Base-by-base conservation (phyloP, 495 filamentous ascomycete genomes). In the Annulohypoxylon stygium region DNA sequence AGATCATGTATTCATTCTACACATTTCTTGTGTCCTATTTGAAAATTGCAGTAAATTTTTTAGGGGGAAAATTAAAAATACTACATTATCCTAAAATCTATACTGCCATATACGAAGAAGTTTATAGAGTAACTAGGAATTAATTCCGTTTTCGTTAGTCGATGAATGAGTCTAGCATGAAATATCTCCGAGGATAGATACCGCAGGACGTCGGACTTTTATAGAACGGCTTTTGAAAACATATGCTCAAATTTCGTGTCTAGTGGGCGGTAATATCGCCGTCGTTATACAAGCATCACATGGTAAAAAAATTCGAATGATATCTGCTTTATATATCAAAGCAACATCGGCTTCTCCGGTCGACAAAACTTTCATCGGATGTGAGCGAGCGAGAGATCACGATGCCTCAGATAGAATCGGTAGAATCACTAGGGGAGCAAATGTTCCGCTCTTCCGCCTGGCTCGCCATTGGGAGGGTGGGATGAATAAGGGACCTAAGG, bases 371-470 rank as follows among this genome's bases (percentile, higher is more conserved):
- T 55, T 16, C n/a, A 39, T 65, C 61, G 50, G 51, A 70, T 51
- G 30, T 57, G 51, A 63, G 37, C 57, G 57, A 51, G 57, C 12
- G 33, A 61, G 34, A 51, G 14, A 30, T 18, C 30, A 58, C 39
- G 41, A 64, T 43, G 33, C 43, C 59, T 39, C 36, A 57, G 3
- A 64, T 23, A 50, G 48, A 10, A 18, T 43, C 9, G 10, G 14
- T 54, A 26, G 23, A 57, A 30, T 39, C 53, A 57, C 30, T 12
- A 30, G 53, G 37, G 36, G 16, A 60, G 57, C 37, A 60, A 12
- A 30, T 43, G 20, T 59, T 65, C 71, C 71, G 62, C 57, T 43
- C 37, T 70, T 59, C 71, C 71, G 71, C 71, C 11, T 36, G 5
- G 8, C 18, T 11, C 25, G n/a, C n/a, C 10, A 58, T 66, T 55